Percentiles rank a stretch among this genome's conserved stretches.
phyloP scores from a whole-genome alignment of 75 land plant species.

The Picea glauca region DNA sequence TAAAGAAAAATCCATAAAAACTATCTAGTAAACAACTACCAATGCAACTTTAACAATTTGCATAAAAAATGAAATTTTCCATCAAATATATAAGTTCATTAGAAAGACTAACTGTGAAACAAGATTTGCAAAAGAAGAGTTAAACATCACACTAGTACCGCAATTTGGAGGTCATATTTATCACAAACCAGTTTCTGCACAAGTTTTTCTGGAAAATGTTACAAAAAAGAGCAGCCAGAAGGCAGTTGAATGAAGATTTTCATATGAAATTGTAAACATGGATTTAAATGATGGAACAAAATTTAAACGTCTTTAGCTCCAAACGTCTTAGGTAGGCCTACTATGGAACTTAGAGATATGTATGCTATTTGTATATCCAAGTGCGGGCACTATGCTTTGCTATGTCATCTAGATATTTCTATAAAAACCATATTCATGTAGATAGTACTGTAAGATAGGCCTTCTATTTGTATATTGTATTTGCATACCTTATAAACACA shows the following conservation, averaged over 20 bases:
- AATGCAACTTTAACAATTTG: neutral
- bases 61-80: neutral
- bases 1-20: too few relatives aligned
- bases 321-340: neutral
- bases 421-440: too few relatives aligned
- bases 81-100: too few relatives aligned
- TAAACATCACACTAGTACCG: conserved; percentile 34
- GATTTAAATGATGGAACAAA: neutral
- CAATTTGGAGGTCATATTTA: conserved; percentile 57
- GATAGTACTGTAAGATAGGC: too few relatives aligned
- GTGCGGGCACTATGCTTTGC: too few relatives aligned
- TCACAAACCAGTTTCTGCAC: conserved; percentile 66
- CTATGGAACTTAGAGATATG: too few relatives aligned
- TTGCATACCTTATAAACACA: too few relatives aligned
- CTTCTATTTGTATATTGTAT: too few relatives aligned
- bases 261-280: neutral
- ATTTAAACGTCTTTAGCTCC: too few relatives aligned
- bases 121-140: neutral
- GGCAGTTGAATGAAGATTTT: neutral
- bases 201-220: conserved; percentile 51
- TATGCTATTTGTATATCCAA: too few relatives aligned
- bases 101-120: too few relatives aligned
- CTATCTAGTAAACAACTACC: neutral
- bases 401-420: too few relatives aligned
- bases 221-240: neutral